phyloP scores from a whole-genome alignment of 371 early-diverging fungal species.

The Nematocida ausubeli region DNA sequence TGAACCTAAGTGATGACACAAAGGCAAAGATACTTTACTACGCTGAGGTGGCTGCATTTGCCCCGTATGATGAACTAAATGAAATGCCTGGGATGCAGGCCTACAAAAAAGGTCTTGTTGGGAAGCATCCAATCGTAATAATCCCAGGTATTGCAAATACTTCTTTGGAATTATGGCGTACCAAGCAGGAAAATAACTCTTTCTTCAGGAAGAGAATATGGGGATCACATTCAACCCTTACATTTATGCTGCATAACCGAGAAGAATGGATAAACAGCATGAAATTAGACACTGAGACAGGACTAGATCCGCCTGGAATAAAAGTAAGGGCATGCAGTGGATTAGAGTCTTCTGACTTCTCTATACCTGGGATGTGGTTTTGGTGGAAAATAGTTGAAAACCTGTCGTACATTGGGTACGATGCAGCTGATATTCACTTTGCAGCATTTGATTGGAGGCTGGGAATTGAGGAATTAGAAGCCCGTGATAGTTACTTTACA shows the following conservation, averaged over 20 bases:
- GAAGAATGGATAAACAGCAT: constrained; percentile 78
- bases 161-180: constrained; percentile 80
- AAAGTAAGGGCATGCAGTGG: constrained; percentile 81
- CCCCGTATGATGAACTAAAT: not conserved
- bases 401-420: constrained; percentile 74
- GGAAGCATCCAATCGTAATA: constrained; percentile 73
- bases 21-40: constrained; percentile 26
- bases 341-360: constrained; percentile 82
- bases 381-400: constrained; percentile 75
- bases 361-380: constrained; percentile 86
- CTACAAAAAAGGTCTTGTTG: not conserved
- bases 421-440: constrained; percentile 71
- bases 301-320: constrained; percentile 75
- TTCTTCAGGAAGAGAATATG: constrained; percentile 83
- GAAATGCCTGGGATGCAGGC: constrained; percentile 34
- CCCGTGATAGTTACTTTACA: constrained; percentile 77
- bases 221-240: constrained; percentile 77
- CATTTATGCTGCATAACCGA: constrained; percentile 75
- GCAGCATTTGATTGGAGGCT: constrained; percentile 88
- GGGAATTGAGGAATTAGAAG: constrained; percentile 75
- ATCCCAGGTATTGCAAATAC: constrained; percentile 84
- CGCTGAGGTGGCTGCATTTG: constrained; percentile 23
- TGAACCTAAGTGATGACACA: constrained; percentile 32
- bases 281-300: constrained; percentile 75
- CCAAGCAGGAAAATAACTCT: constrained; percentile 70